Evolutionary conservation across 805 yeast species (phyloP), one percentile per base, ranked within the genome.

Genomic region (Metschnikowia lachancei): DNA sequence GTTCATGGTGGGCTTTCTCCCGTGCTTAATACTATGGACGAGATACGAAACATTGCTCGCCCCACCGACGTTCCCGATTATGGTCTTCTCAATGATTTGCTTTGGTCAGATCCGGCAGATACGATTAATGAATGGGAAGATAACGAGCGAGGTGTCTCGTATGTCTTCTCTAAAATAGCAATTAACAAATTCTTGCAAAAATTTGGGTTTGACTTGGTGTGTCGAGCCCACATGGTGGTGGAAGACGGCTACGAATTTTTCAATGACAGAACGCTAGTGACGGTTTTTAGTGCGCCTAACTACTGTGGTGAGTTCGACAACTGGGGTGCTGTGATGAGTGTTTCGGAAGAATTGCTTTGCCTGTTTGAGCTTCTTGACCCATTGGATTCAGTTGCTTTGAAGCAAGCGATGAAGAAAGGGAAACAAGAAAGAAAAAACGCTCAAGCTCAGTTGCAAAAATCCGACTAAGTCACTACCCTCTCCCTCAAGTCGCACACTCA

Each of bases 321-420:
- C 59, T 89, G 96, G 96, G 97, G 96, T 19, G 99, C 99, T 2
- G 97, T 92, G 4, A 92, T 92, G 98, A 83, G 95, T 57, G 98
- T 92, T 13, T 81, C 88, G 52, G 97, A 92, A 53, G 97, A 92
- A 58, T 74, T 92, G 54, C 72, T 94, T 47, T 92, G 99, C 66
- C 85, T 94, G 51, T 92, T 92, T 66, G 99, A 92, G 65, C 76
- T 92, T 45, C 74, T 92, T 49, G 97, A 94, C 67, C 99, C 99
- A 8, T 74, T 94, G 57, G 98, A 92, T 67, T 81, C 95, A 42
- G 85, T 86, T 16, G 97, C 97, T 4, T 77, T 94, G 67, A 91
- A 92, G 62, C 96, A 87, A 64, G 94, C 89, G 41, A 89, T 92
- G 97, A 85, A 85, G 56, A 85, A 83, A 67, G 96, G 96, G n/a